Conservation (phyloP, 73 alveolate species). For the Tetrahymena malaccensis region DNA sequence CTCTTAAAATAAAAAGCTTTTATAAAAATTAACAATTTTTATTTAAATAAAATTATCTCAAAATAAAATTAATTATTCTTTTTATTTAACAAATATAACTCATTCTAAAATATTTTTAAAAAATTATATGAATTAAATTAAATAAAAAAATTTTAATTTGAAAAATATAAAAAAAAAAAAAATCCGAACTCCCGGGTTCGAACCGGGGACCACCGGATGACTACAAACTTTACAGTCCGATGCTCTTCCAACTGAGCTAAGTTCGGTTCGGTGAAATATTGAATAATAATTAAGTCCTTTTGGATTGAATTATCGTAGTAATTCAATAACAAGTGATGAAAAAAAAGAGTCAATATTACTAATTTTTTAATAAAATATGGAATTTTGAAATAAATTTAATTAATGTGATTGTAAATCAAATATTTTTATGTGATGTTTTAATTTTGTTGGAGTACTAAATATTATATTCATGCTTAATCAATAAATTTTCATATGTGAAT, state of each 20-base stretch:
- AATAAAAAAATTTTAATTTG: neutral
- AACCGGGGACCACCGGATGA: conserved; percentile 5
- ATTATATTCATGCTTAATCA: too few relatives aligned
- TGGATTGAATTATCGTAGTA: neutral
- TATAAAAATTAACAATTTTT: too few relatives aligned
- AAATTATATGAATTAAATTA: too few relatives aligned
- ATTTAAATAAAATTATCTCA: too few relatives aligned
- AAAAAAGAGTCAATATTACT: too few relatives aligned
- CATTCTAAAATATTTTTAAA: too few relatives aligned
- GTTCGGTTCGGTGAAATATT: conserved; percentile 1
- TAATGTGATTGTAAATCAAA: too few relatives aligned
- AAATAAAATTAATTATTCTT: too few relatives aligned
- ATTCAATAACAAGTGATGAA: too few relatives aligned
- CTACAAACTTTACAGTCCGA: conserved; percentile 1
- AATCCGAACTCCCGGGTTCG: conserved; percentile 4
- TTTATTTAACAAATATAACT: too few relatives aligned
- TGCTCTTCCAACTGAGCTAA: conserved; percentile 1
- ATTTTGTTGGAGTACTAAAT: neutral
- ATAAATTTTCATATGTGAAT: neutral
- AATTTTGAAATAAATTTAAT: too few relatives aligned
- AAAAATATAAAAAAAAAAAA: neutral
- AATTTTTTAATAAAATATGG: neutral
- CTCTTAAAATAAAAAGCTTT: neutral
- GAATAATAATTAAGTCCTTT: neutral
- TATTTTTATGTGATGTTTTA: neutral